A percentile compares a stretch with the other conserved stretches of the same genome.
These are phyloP conservation scores for Coix lacrymajobi DNA, from an alignment of 176 grass and related monocot species.

Conservation along the genomic window DNA sequence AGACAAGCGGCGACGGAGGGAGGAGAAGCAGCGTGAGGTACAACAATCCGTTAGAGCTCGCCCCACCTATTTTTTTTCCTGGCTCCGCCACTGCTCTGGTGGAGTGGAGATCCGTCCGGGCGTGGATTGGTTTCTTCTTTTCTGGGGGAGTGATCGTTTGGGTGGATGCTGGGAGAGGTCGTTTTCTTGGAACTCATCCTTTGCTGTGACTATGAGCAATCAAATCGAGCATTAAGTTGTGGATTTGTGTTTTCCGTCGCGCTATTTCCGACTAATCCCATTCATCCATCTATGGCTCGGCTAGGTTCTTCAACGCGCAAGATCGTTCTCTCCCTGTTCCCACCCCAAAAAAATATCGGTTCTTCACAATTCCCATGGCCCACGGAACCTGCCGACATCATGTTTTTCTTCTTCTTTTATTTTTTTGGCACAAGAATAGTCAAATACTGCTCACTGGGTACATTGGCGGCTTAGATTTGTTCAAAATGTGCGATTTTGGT, in stretches of 20 bases:
- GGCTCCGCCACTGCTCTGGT: too few species aligned
- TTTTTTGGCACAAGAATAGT: background rate
- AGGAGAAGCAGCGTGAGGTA: too few species aligned
- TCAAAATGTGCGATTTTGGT: background rate
- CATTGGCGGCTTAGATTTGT: constrained; percentile 8
- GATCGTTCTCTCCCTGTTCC: background rate
- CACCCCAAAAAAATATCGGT: background rate
- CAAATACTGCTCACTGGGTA: constrained; percentile 3
- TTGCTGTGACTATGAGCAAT: background rate
- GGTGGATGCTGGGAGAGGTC: background rate
- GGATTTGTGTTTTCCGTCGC: background rate
- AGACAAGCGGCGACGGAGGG: too few species aligned
- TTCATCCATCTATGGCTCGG: background rate
- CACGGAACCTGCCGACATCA: constrained; percentile 29
- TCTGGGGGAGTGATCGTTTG: background rate
- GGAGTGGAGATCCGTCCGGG: constrained; percentile 7
- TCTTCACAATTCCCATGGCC: background rate
- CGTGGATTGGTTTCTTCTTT: background rate
- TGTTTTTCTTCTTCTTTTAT: constrained; percentile 1
- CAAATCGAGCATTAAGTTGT: background rate
- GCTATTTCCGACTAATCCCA: background rate
- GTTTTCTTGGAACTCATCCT: background rate
- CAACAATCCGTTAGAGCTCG: too few species aligned
- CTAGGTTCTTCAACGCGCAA: background rate
- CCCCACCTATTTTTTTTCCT: too few species aligned